Evolutionary conservation across 106 monocot genomes (phyloP).

Genomic region (Posidonia australis): DNA sequence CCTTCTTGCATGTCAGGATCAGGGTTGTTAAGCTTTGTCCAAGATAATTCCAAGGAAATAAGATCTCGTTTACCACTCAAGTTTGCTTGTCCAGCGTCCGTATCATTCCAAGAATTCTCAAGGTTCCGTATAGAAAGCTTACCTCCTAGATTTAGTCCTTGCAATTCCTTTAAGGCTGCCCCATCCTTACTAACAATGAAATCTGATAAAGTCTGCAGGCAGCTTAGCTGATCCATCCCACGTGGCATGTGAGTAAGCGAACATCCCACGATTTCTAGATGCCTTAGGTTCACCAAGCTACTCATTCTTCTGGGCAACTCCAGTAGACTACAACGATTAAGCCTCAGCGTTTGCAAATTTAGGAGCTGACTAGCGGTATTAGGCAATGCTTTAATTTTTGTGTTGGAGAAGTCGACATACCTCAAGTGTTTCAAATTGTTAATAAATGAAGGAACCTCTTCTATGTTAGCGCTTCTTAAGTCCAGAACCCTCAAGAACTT

Average conservation of each 20-base stretch:
- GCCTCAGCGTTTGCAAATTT: constrained; percentile 15
- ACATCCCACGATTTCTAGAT: constrained; percentile 1
- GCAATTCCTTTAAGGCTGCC: constrained; percentile 25
- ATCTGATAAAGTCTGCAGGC: constrained; percentile 28
- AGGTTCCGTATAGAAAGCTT: constrained; percentile 18
- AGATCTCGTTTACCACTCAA: constrained; percentile 15
- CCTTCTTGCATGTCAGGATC: not conserved
- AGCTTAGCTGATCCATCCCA: constrained; percentile 25
- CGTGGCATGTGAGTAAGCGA: constrained; percentile 3
- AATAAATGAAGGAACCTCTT: constrained; percentile 14
- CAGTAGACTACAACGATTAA: constrained; percentile 14
- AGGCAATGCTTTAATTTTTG: constrained; percentile 10
- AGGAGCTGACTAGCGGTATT: constrained; percentile 8
- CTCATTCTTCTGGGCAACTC: not conserved
- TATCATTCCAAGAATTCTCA: constrained; percentile 12
- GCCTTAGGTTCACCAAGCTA: not conserved
- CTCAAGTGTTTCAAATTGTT: constrained; percentile 22
- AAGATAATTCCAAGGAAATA: constrained; percentile 9
- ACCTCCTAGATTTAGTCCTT: constrained; percentile 16
- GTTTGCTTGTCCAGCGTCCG: constrained; percentile 13
- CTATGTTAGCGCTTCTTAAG: constrained; percentile 13
- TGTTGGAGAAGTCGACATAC: constrained; percentile 18
- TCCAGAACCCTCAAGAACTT: constrained; percentile 23
- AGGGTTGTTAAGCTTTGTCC: constrained; percentile 4
- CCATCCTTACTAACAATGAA: constrained; percentile 19